Conservation (phyloP, 2,329 filamentous ascomycete species). For the Elsinoe arachidis region DNA sequence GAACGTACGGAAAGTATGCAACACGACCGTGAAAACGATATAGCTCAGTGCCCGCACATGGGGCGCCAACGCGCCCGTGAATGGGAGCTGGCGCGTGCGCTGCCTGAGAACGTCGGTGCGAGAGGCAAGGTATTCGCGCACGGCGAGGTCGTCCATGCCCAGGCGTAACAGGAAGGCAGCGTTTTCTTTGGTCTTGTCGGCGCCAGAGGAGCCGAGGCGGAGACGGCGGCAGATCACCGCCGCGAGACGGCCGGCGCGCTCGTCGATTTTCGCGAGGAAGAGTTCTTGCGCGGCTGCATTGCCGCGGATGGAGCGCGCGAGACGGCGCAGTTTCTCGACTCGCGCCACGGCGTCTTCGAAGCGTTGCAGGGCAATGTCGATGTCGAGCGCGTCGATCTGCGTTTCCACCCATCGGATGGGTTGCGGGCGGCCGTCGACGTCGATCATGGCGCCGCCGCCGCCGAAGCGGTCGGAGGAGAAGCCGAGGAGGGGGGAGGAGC, state of each 20-base stretch:
- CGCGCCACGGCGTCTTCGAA: slow-evolving; percentile 77
- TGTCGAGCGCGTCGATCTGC: slow-evolving; percentile 92
- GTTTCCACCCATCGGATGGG: slow-evolving; percentile 92
- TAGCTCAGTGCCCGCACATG: slow-evolving; percentile 95
- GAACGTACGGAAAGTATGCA: slow-evolving; percentile 64
- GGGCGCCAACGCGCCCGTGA: slow-evolving; percentile 82
- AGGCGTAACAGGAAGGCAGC: slow-evolving; percentile 77
- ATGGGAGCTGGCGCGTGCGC: slow-evolving; percentile 81
- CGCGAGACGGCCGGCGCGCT: slow-evolving; percentile 69
- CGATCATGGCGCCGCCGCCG: slow-evolving; percentile 61
- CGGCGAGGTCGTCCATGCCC: slow-evolving; percentile 81
- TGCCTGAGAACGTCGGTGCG: slow-evolving; percentile 71
- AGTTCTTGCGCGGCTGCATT: slow-evolving; percentile 85
- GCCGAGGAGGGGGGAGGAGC: slow-evolving; percentile 52
- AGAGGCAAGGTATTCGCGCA: slow-evolving; percentile 76
- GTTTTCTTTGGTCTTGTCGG: slow-evolving; percentile 68
- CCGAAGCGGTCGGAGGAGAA: slow-evolving; percentile 54
- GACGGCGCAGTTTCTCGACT: slow-evolving; percentile 73
- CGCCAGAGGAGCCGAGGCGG: slow-evolving; percentile 66
- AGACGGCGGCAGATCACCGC: slow-evolving; percentile 69
- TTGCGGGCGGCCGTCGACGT: slow-evolving; percentile 93
- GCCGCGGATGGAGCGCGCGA: slow-evolving; percentile 72
- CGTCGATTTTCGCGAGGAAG: slow-evolving; percentile 82
- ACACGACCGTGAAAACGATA: slow-evolving; percentile 89
- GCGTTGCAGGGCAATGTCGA: slow-evolving; percentile 82